Base-by-base conservation (phyloP, 2,329 filamentous ascomycete genomes). In the Domatiomyces globalis region DNA sequence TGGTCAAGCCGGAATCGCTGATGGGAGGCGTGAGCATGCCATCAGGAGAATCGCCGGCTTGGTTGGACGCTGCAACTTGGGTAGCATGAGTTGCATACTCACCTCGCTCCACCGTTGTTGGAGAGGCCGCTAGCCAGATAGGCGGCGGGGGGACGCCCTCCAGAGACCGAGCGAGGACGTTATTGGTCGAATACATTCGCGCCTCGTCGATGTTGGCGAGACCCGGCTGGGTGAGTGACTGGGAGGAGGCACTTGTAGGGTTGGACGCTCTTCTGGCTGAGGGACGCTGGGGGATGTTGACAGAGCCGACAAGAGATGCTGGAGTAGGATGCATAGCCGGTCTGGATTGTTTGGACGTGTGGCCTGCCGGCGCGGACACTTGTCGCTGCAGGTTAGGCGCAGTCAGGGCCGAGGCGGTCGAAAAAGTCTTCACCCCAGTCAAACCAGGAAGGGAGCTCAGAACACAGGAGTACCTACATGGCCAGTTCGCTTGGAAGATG, bases 171-270 rank as follows among this genome's bases (percentile, higher is more conserved):
- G 64, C 63, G 27, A 69, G 60, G 56, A 68, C 71, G 29, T 10
- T 5, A 56, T 71, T 68, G 25, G 66, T 69, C 19, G 68, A 69
- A 52, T 66, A 68, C 50, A 69, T 68, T 56, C 64, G 64, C 43
- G 71, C 65, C 53, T 69, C 63, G 56, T 66, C 60, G 48, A 68
- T 62, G 49, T 63, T 51, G 61, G 59, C 56, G 60, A 62, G 51
- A 54, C 51, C 49, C 51, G 55, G 49, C 45, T 17, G 45, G 29
- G 19, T 8, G 27, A 47, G 33, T 18, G 20, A 8, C 17, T 47
- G 27, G 19, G 43, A 10, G 10, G 3, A n/a, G 10, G 22, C n/a
- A 15, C 19, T 20, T 10, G 10, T 2, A 20, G 12, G 19, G 9
- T 10, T 27, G 43, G 5, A 19, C 43, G 12, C 22, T 19, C n/a